Evolutionary conservation across 176 grass and related monocot genomes (phyloP).

Genomic region (Oryza officinalis): DNA sequence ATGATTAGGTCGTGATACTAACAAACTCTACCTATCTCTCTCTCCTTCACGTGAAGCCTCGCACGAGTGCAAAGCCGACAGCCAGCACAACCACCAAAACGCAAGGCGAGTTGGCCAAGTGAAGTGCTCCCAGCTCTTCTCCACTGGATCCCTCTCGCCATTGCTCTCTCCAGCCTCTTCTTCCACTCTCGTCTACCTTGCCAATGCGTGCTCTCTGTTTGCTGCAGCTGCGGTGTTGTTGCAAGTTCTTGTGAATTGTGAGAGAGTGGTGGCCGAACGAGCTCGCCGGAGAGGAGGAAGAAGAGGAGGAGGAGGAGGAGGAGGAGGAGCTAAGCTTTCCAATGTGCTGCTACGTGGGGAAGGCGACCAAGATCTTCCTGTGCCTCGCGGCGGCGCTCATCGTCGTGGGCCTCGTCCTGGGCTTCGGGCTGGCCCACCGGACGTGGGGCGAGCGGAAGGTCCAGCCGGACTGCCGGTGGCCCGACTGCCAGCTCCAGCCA

Average conservation of each 20-base stretch:
- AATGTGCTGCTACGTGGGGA: slow-evolving; percentile 85
- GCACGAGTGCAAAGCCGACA: slow-evolving; percentile 55
- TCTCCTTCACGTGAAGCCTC: slow-evolving; percentile 67
- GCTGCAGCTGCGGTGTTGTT: neutral
- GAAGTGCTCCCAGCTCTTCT: slow-evolving; percentile 21
- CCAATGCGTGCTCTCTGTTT: neutral
- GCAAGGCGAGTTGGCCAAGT: slow-evolving; percentile 40
- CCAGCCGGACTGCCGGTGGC: slow-evolving; percentile 49
- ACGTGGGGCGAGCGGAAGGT: slow-evolving; percentile 52
- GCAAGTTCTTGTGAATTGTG: neutral
- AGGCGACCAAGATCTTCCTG: slow-evolving; percentile 96
- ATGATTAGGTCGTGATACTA: neutral
- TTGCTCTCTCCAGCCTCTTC: slow-evolving; percentile 4
- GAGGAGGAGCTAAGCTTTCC: neutral
- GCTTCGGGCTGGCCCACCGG: slow-evolving; percentile 58
- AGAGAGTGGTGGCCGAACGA: slow-evolving; percentile 5
- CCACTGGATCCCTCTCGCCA: slow-evolving; percentile 19
- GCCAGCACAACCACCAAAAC: slow-evolving; percentile 44
- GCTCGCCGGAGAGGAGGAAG: neutral
- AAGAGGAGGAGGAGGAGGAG: neutral
- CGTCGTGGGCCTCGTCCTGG: slow-evolving; percentile 60
- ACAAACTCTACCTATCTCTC: neutral
- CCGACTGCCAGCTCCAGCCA: slow-evolving; percentile 46
- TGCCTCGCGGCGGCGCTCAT: slow-evolving; percentile 49
- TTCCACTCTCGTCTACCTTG: neutral